Base-by-base conservation (phyloP, 768 basidiomycete species). In the Steccherinum ochraceum region DNA sequence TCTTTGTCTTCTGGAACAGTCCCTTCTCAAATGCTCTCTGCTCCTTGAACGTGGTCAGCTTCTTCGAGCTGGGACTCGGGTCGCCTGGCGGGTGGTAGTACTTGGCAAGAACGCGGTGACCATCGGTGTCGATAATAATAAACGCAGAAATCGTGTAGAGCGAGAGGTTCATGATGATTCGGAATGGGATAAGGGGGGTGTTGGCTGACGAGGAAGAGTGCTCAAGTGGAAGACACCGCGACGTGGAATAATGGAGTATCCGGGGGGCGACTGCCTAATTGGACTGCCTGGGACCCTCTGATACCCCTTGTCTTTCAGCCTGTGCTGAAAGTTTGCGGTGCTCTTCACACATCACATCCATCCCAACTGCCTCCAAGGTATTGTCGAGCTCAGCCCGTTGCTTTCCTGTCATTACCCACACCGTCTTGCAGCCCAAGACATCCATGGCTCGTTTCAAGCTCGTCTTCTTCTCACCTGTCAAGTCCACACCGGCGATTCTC, bases 21-120 rank as follows among this genome's bases (percentile, higher is more conserved):
- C 88, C 88, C 73, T 96, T 95, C 74, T 99, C 96, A 64, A 97
- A 97, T 7, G 84, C 80, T 48, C 89, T 86, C 66, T 96, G 95
- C 62, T 99, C 95, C 67, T 97, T 98, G 58, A 92, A 65, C 4
- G 81, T 80, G 12, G 74, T 69, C 23, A 87, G 72, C 44, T 79
- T 74, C 59, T 86, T 86, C 40, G 60, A 61, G 68, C 88, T 73
- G 68, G 81, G 76, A 40, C 77, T 70, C 0, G 79, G 79, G 55
- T 82, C 78, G 49, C 74, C 75, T 65, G 62, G 86, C 75, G n/a
- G 91, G 77, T 49, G 78, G 65, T 95, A 98, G 74, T 98, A 98
- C 67, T 98, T 98, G 24, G 95, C 89, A 10, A 99, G 79, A 23
- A 98, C 87, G 46, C 96, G 88, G 62, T 91, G 86, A 19, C 94